A percentile compares a stretch with the other conserved stretches of the same genome.
These are phyloP conservation scores for Parastagonospora nodorum DNA, from an alignment of 2,329 filamentous ascomycete genomes.

Conservation along the genomic window DNA sequence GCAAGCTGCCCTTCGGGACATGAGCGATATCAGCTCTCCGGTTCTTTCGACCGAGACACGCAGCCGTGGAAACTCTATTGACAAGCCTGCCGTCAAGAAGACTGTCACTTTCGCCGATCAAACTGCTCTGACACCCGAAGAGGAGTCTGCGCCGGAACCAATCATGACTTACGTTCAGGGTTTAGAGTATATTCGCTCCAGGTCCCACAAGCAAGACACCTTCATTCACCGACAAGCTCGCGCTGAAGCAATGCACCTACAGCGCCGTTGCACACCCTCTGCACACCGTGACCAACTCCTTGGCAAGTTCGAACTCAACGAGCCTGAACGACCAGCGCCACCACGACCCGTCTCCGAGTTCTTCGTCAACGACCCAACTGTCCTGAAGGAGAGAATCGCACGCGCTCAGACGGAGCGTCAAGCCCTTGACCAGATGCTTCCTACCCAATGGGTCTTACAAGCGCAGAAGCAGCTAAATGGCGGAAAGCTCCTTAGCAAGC, in stretches of 20 bases:
- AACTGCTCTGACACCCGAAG: conserved; percentile 23
- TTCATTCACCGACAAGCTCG: conserved; percentile 85
- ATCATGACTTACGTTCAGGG: conserved; percentile 88
- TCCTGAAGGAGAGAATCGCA: conserved; percentile 61
- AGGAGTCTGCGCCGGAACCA: conserved; percentile 39
- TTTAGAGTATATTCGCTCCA: conserved; percentile 75
- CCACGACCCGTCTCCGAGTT: conserved; percentile 53
- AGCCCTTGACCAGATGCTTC: conserved; percentile 71
- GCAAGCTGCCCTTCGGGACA: conserved; percentile 66
- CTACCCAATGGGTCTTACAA: conserved; percentile 66
- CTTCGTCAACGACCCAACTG: conserved; percentile 60
- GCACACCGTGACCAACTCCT: conserved; percentile 80
- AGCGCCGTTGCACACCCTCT: conserved; percentile 74
- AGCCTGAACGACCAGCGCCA: conserved; percentile 49
- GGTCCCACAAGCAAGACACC: conserved; percentile 70
- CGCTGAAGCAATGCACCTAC: conserved; percentile 85
- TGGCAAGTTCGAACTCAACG: conserved; percentile 79
- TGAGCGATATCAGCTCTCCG: conserved; percentile 54
- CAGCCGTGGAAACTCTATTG: conserved; percentile 41
- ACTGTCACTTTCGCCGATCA: conserved; percentile 71
- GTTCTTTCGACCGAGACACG: conserved; percentile 34
- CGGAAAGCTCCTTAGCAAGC: conserved; percentile 63
- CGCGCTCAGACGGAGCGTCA: conserved; percentile 76
- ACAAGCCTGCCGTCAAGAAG: conserved; percentile 64
- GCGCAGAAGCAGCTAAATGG: conserved; percentile 65